phyloP scores from a whole-genome alignment of 2,329 filamentous ascomycete species.

The Penicillium sp. region DNA sequence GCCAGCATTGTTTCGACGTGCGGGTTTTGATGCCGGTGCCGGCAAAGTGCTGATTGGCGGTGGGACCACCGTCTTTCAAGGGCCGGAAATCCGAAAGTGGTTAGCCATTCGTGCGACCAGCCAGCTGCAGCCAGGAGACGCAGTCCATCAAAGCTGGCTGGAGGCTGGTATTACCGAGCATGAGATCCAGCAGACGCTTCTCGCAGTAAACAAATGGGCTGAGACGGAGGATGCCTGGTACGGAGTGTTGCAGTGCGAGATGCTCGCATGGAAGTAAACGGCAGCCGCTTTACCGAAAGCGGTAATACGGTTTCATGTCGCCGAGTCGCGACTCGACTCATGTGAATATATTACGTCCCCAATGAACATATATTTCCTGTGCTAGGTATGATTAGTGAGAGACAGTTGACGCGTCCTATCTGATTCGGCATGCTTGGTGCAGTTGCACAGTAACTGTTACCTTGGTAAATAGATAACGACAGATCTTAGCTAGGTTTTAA shows the following conservation, averaged over 20 bases:
- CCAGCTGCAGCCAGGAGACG: slow-evolving; percentile 27
- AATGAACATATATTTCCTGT: too few relatives aligned
- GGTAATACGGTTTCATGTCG: background rate
- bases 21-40: slow-evolving; percentile 25
- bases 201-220: slow-evolving; percentile 30
- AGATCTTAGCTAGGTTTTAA: too few relatives aligned
- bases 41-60: slow-evolving; percentile 28
- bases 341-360: too few relatives aligned
- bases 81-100: slow-evolving; percentile 25
- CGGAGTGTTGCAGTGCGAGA: slow-evolving; percentile 33
- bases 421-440: too few relatives aligned
- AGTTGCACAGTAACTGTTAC: too few relatives aligned
- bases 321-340: too few relatives aligned
- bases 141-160: slow-evolving; percentile 34
- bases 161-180: slow-evolving; percentile 33
- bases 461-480: too few relatives aligned
- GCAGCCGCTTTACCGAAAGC: background rate
- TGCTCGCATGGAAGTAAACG: slow-evolving; percentile 40
- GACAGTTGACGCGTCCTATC: too few relatives aligned
- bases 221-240: slow-evolving; percentile 39
- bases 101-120: slow-evolving; percentile 23
- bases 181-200: slow-evolving; percentile 31
- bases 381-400: too few relatives aligned
- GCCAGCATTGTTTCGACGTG: slow-evolving; percentile 29
- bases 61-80: slow-evolving; percentile 25